Evolutionary conservation across 805 yeast species (phyloP).

Genomic region (Cyberlindnera veronae): DNA sequence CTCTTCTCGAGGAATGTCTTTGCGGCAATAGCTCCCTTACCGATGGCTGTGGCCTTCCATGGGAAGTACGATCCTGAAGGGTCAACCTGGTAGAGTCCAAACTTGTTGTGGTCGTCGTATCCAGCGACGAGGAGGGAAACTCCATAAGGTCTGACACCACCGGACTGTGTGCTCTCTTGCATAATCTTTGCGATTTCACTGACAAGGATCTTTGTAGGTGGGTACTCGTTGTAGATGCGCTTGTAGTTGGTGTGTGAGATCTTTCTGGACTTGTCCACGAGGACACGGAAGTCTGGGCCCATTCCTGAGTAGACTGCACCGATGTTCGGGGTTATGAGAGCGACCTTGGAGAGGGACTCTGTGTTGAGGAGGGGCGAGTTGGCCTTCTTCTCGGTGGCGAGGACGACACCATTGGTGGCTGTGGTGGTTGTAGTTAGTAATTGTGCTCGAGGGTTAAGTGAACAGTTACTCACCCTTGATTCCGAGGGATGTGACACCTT

Average conservation of each 20-base stretch:
- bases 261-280: slow-evolving; percentile 91
- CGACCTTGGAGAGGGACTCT: slow-evolving; percentile 75
- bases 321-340: slow-evolving; percentile 85
- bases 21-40: slow-evolving; percentile 93
- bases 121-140: slow-evolving; percentile 94
- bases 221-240: slow-evolving; percentile 92
- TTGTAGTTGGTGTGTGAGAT: slow-evolving; percentile 91
- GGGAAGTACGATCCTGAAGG: slow-evolving; percentile 98
- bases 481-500: slow-evolving; percentile 96
- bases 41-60: slow-evolving; percentile 99
- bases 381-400: slow-evolving; percentile 94
- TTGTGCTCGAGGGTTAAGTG: not conserved
- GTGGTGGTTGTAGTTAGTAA: slow-evolving; percentile 6
- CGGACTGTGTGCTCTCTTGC: slow-evolving; percentile 98
- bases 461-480: slow-evolving; percentile 41
- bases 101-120: slow-evolving; percentile 71
- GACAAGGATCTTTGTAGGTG: slow-evolving; percentile 91
- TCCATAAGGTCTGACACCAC: slow-evolving; percentile 99
- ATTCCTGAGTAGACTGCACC: slow-evolving; percentile 97
- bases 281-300: slow-evolving; percentile 98
- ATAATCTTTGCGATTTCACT: slow-evolving; percentile 93
- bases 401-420: slow-evolving; percentile 92
- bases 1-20: slow-evolving; percentile 96
- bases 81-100: slow-evolving; percentile 91
- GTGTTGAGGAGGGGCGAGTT: slow-evolving; percentile 72